These are phyloP conservation scores for Hypoxylon sp. DNA, from an alignment of 2,329 filamentous ascomycete species.

Conservation along the genomic window DNA sequence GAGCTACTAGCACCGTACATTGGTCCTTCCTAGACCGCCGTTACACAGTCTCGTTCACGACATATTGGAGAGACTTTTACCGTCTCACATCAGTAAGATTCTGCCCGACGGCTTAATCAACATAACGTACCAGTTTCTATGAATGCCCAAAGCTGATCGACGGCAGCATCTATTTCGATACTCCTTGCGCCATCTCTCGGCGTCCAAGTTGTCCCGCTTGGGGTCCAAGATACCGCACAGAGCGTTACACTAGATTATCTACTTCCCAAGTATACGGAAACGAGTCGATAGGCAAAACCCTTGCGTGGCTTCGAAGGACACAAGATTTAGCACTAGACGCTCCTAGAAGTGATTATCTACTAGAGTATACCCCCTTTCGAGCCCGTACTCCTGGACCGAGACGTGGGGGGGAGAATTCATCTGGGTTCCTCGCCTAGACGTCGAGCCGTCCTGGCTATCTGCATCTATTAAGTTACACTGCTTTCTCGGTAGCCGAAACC, in stretches of 20 bases:
- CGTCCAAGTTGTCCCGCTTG: conserved; percentile 16
- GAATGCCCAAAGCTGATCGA: conserved; percentile 8
- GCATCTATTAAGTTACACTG: conserved; percentile 34
- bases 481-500: conserved; percentile 41
- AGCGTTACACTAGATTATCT: conserved; percentile 41
- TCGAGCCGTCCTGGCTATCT: conserved; percentile 32
- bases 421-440: conserved; percentile 11
- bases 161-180: conserved; percentile 20
- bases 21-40: conserved; percentile 15
- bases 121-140: conserved; percentile 11
- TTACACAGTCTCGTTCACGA: conserved; percentile 20
- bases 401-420: conserved; percentile 7
- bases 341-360: background rate
- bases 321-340: background rate
- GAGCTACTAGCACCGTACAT: conserved; percentile 12
- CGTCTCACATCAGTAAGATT: conserved; percentile 31
- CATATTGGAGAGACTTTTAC: conserved; percentile 12
- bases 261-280: conserved; percentile 21
- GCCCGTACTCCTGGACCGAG: conserved; percentile 5
- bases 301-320: background rate
- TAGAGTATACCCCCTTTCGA: conserved; percentile 2
- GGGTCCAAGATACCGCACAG: conserved; percentile 38
- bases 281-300: background rate
- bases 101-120: conserved; percentile 18
- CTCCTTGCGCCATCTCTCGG: conserved; percentile 4